These are phyloP conservation scores for Hortaea sp. DNA, from an alignment of 2,329 filamentous ascomycete genomes.

Conservation along the genomic window DNA sequence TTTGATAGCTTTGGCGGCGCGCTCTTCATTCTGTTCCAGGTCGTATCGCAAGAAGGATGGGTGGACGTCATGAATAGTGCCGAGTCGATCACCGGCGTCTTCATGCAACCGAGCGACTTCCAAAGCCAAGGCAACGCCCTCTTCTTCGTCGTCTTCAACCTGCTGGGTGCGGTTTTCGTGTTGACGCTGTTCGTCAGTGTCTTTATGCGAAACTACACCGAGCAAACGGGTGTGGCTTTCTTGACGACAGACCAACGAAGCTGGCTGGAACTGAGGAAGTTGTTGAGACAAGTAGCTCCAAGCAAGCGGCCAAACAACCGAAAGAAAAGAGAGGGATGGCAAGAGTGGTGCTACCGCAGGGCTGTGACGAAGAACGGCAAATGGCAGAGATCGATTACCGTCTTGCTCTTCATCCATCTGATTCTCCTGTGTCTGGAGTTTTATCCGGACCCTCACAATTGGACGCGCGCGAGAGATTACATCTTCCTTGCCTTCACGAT, in stretches of 20 bases:
- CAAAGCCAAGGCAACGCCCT: conserved; percentile 73
- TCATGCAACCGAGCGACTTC: conserved; percentile 60
- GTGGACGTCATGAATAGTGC: conserved; percentile 80
- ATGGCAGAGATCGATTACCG: conserved; percentile 79
- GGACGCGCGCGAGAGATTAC: conserved; percentile 57
- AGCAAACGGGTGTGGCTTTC: conserved; percentile 94
- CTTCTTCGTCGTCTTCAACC: conserved; percentile 94
- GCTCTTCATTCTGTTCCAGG: conserved; percentile 94
- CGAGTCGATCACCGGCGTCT: conserved; percentile 69
- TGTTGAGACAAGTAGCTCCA: conserved; percentile 83
- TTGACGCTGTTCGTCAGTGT: conserved; percentile 96
- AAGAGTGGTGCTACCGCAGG: conserved; percentile 87
- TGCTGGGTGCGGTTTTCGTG: conserved; percentile 91
- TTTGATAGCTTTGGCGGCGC: conserved; percentile 94
- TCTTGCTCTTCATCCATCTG: conserved; percentile 70
- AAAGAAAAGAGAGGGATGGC: conserved; percentile 62
- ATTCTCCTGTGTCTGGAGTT: conserved; percentile 77
- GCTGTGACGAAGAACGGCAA: conserved; percentile 88
- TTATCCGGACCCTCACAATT: conserved; percentile 61
- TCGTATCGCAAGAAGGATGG: conserved; percentile 98
- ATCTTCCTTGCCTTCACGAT: conserved; percentile 74
- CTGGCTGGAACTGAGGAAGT: conserved; percentile 89
- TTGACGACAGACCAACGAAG: conserved; percentile 91
- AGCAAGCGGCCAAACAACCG: conserved; percentile 83
- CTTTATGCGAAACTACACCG: conserved; percentile 99